A percentile compares a stretch with the other conserved stretches of the same genome.
phyloP scores from a whole-genome alignment of 2,329 filamentous ascomycete genomes.

The Apiospora marii region DNA sequence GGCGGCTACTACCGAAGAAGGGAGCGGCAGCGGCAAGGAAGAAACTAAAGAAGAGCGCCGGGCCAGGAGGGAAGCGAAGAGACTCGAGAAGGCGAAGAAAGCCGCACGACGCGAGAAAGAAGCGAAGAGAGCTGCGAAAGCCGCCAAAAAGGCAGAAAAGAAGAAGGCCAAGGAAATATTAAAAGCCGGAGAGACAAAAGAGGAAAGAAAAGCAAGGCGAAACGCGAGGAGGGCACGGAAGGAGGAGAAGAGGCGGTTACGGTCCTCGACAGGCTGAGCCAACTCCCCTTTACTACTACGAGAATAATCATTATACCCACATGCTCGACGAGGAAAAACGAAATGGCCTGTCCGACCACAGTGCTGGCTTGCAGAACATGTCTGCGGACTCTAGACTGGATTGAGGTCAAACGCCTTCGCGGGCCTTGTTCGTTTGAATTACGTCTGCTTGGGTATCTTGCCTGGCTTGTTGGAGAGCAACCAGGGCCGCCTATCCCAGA shows the following conservation, averaged over 20 bases:
- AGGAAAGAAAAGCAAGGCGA: constrained; percentile 51
- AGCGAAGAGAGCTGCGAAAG: constrained; percentile 37
- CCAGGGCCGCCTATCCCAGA: constrained; percentile 91
- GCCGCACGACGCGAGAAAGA: constrained; percentile 42
- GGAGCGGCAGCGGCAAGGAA: constrained; percentile 36
- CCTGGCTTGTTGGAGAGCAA: constrained; percentile 78
- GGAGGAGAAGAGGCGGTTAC: constrained; percentile 38
- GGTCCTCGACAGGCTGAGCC: constrained; percentile 15
- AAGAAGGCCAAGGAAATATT: constrained; percentile 54
- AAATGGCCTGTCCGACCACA: not conserved
- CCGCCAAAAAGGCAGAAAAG: constrained; percentile 34
- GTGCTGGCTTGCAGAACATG: not conserved
- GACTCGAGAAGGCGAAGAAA: constrained; percentile 38
- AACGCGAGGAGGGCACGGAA: constrained; percentile 52
- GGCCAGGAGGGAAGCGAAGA: constrained; percentile 36
- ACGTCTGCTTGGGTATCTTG: constrained; percentile 69
- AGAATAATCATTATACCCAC: constrained; percentile 18
- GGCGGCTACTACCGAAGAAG: constrained; percentile 37
- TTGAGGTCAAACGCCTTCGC: not conserved
- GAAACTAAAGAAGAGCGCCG: constrained; percentile 46
- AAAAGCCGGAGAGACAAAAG: constrained; percentile 53
- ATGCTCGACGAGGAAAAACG: not conserved
- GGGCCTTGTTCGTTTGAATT: constrained; percentile 28
- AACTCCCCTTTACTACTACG: not conserved
- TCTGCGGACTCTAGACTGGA: too few species aligned